Evolutionary conservation across 805 yeast genomes (phyloP), one percentile per base, ranked within the genome.

Genomic region (Lipomyces kockii): DNA sequence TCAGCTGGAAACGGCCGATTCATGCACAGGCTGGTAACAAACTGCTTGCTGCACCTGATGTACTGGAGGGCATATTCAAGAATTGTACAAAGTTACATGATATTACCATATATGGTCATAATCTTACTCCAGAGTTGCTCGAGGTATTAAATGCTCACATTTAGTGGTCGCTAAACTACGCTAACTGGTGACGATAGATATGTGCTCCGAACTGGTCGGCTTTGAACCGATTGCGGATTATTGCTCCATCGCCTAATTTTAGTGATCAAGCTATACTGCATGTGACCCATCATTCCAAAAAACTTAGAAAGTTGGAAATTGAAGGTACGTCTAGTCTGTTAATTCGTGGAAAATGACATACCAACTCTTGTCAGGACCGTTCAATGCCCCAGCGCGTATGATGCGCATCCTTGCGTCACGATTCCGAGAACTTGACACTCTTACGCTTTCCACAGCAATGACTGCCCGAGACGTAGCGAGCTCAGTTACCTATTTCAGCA

Each of bases 341-440:
- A 6, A 14, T 43, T 43, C 49, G 49, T 35, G 39, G 39, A 7
- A 43, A 39, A 14, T 14, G n/a, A 39, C 12, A 14, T n/a, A 7
- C 14, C 49, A 43, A 43, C 49, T 43, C 49, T 14, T 43, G 3
- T n/a, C 9, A 52, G 55, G 55, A 22, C 27, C 27, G 17, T 52
- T 52, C 55, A 27, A 22, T 52, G 55, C 55, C 25, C 55, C 55
- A 22, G 55, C 55, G 32, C 27, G 55, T 22, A 52, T 27, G 32
- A 52, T 52, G 55, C 55, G 55, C 29, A 52, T 52, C 3, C 55
- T 52, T 52, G 55, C 55, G 7, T 52, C 55, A 27, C 55, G 55
- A 7, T 52, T 52, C n/a, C 55, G 55, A 17, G 55, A 52, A 20
- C 55, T 52, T 22, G 14, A 52, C 8, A 52, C 55, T 22, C 32